A percentile compares a stretch with the other conserved stretches of the same genome.
These are phyloP conservation scores for Plasmodium gonderi DNA, from an alignment of 169 alveolate genomes.

Conservation along the genomic window DNA sequence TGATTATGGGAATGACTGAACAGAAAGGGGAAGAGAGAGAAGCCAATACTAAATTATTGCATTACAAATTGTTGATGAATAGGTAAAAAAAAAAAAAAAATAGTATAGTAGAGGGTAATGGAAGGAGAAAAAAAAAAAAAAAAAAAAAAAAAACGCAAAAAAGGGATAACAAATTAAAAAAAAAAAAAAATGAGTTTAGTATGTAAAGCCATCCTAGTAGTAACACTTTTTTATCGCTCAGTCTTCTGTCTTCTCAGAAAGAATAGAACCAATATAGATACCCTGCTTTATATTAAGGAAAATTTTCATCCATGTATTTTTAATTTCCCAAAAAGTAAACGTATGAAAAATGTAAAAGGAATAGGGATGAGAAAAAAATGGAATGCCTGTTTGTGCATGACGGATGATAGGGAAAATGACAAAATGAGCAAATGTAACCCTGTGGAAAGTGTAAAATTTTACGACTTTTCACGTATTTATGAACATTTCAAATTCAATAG, in stretches of 20 bases:
- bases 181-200: slow-evolving; percentile 40
- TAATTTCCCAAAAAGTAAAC: slow-evolving; percentile 22
- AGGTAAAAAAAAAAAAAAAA: no score
- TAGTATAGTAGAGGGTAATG: neutral
- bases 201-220: slow-evolving; percentile 27
- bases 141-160: neutral
- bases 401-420: neutral
- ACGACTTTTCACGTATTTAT: slow-evolving; percentile 40
- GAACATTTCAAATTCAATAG: slow-evolving; percentile 27
- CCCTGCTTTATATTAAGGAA: slow-evolving; percentile 16
- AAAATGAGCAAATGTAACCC: neutral
- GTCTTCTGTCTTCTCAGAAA: slow-evolving; percentile 18
- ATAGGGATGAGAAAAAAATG: slow-evolving; percentile 11
- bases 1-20: neutral
- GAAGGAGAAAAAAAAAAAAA: neutral
- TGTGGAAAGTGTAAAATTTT: slow-evolving; percentile 42
- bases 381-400: slow-evolving; percentile 16
- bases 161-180: neutral
- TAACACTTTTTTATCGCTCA: slow-evolving; percentile 15
- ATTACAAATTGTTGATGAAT: neutral
- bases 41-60: neutral
- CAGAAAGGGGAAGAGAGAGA: slow-evolving; percentile 2
- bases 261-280: neutral
- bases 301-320: neutral
- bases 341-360: neutral